Percentiles rank a stretch among this genome's conserved stretches.
Conservation (phyloP, 805 yeast species). For the Saccharomycopsis microspora region DNA sequence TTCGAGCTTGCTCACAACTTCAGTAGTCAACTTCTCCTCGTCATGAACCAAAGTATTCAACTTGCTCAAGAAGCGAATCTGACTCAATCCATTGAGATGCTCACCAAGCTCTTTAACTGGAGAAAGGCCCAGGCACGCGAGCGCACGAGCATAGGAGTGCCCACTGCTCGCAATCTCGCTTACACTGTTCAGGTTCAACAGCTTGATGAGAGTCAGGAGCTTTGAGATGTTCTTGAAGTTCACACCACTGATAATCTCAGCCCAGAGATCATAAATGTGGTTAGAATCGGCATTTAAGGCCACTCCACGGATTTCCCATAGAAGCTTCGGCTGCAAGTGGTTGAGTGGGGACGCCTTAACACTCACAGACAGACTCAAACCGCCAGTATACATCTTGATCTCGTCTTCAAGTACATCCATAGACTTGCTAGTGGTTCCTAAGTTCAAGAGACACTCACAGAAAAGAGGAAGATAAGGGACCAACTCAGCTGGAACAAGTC, state of each 20-base stretch:
- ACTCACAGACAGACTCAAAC: conserved; percentile 52
- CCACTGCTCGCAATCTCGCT: conserved; percentile 80
- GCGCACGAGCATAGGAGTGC: conserved; percentile 67
- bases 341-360: conserved; percentile 44
- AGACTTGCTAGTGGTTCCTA: conserved; percentile 66
- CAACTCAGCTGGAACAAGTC: conserved; percentile 44
- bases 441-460: conserved; percentile 65
- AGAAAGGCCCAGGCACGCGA: conserved; percentile 54
- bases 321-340: conserved; percentile 36
- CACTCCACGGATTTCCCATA: conserved; percentile 54
- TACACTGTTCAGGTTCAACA: conserved; percentile 64
- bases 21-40: conserved; percentile 36
- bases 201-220: conserved; percentile 59
- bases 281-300: conserved; percentile 53
- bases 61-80: conserved; percentile 56
- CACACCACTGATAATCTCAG: conserved; percentile 57
- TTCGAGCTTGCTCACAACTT: conserved; percentile 54
- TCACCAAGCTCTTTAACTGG: conserved; percentile 52
- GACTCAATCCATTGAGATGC: conserved; percentile 61
- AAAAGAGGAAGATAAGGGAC: conserved; percentile 68
- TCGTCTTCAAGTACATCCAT: conserved; percentile 80
- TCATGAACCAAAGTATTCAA: conserved; percentile 40
- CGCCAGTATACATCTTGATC: conserved; percentile 78
- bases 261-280: conserved; percentile 54
- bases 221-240: conserved; percentile 54